These are phyloP conservation scores for Pseudocercospora fuligena DNA, from an alignment of 2,329 filamentous ascomycete genomes.

Conservation along the genomic window DNA sequence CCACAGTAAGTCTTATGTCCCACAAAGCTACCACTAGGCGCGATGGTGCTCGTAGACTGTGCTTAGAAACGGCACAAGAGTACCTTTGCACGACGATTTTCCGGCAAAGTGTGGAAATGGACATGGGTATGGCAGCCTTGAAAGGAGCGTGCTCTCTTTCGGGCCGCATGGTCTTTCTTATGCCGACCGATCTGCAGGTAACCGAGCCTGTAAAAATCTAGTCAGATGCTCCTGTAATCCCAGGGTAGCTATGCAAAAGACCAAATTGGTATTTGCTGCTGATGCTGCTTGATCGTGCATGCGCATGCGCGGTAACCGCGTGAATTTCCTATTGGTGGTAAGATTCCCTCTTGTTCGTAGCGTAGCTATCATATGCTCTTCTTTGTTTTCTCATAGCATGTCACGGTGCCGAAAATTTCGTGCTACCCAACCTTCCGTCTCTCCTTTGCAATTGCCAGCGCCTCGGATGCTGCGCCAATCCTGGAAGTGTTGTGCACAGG, in stretches of 20 bases:
- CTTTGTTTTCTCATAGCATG: no score
- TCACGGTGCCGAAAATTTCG: not conserved
- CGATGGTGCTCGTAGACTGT: not conserved
- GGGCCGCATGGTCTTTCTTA: not conserved
- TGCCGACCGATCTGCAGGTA: conserved; percentile 1
- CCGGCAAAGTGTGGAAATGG: not conserved
- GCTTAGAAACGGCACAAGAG: not conserved
- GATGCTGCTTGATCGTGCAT: not conserved
- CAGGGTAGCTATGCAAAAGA: not conserved
- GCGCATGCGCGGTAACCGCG: not conserved
- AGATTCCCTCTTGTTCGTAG: not conserved
- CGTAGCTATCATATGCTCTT: not conserved
- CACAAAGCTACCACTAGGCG: not conserved
- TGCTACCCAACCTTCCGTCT: not conserved
- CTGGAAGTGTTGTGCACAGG: not conserved
- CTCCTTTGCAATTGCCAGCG: not conserved
- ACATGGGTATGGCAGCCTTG: no score
- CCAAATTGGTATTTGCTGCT: conserved; percentile 1
- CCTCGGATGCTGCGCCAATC: not conserved
- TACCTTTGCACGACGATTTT: not conserved
- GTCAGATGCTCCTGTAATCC: not conserved
- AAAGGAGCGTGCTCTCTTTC: not conserved
- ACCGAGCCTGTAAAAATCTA: not conserved
- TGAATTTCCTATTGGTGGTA: not conserved
- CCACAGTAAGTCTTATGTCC: no score